These are phyloP conservation scores for Hymenoscyphus occultus DNA, from an alignment of 2,329 filamentous ascomycete genomes.

Conservation along the genomic window DNA sequence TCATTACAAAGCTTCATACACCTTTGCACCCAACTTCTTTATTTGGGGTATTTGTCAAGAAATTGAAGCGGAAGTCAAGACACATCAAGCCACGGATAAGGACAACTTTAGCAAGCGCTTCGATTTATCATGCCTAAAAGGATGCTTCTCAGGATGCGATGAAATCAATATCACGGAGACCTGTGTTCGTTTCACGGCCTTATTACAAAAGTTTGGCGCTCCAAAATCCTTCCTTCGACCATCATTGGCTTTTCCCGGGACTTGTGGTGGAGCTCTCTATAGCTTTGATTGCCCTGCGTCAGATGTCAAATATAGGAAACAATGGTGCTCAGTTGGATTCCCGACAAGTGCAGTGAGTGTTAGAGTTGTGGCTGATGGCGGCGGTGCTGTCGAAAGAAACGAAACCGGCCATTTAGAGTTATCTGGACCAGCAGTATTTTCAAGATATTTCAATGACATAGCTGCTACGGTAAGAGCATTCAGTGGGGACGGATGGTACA, in stretches of 20 bases:
- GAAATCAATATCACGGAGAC: conserved; percentile 44
- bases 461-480: conserved; percentile 55
- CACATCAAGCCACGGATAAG: neutral
- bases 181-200: conserved; percentile 31
- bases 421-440: conserved; percentile 58
- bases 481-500: conserved; percentile 47
- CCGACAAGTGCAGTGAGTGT: conserved; percentile 2
- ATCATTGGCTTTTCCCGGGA: conserved; percentile 52
- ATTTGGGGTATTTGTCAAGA: conserved; percentile 25
- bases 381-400: neutral
- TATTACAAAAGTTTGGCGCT: conserved; percentile 38
- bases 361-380: neutral
- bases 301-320: conserved; percentile 33
- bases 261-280: conserved; percentile 48
- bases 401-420: conserved; percentile 14
- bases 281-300: conserved; percentile 40
- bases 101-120: neutral
- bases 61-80: neutral
- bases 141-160: conserved; percentile 42
- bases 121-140: conserved; percentile 36
- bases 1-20: conserved; percentile 42
- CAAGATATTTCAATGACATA: conserved; percentile 39
- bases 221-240: conserved; percentile 38
- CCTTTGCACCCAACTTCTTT: conserved; percentile 47
- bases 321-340: neutral